A percentile compares a stretch with the other conserved stretches of the same genome.
These are phyloP conservation scores for Xylaria arbuscula DNA, from an alignment of 2,329 filamentous ascomycete genomes.

Conservation along the genomic window DNA sequence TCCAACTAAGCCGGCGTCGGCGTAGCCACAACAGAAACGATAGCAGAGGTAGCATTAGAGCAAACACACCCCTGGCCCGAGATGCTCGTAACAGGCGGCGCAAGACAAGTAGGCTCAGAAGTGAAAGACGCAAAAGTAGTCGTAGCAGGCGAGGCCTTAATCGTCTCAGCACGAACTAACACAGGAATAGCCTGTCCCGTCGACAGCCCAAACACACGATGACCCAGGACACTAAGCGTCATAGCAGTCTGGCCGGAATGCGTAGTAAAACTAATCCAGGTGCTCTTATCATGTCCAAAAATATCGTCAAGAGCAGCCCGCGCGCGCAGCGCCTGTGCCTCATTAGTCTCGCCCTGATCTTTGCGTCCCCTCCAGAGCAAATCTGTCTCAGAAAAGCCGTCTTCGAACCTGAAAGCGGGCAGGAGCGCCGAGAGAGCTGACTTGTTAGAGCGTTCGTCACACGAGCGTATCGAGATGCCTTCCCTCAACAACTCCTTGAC, in stretches of 20 bases:
- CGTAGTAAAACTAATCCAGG: conserved; percentile 69
- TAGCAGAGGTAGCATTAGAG: conserved; percentile 39
- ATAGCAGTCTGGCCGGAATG: conserved; percentile 68
- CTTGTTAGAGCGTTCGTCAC: conserved; percentile 69
- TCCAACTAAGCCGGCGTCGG: conserved; percentile 11
- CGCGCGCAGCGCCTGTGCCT: conserved; percentile 62
- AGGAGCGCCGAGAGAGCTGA: conserved; percentile 64
- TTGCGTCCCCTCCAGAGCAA: conserved; percentile 56
- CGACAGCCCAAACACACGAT: conserved; percentile 69
- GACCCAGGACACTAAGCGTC: conserved; percentile 66
- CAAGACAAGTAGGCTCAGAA: conserved; percentile 56
- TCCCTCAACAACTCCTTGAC: conserved; percentile 75
- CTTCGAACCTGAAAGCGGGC: conserved; percentile 67
- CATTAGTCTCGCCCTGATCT: conserved; percentile 55
- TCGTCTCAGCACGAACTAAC: conserved; percentile 68
- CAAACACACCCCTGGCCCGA: conserved; percentile 57
- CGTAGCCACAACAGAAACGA: conserved; percentile 34
- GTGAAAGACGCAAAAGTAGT: conserved; percentile 54
- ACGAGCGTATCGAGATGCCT: conserved; percentile 74
- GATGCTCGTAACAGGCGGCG: conserved; percentile 59
- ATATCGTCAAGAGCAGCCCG: conserved; percentile 66
- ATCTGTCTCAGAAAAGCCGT: conserved; percentile 68
- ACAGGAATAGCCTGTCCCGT: conserved; percentile 77
- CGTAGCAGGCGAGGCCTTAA: conserved; percentile 46
- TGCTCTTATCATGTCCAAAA: conserved; percentile 63